phyloP scores from a whole-genome alignment of 2,329 filamentous ascomycete species.

The Xylariaceae sp. region DNA sequence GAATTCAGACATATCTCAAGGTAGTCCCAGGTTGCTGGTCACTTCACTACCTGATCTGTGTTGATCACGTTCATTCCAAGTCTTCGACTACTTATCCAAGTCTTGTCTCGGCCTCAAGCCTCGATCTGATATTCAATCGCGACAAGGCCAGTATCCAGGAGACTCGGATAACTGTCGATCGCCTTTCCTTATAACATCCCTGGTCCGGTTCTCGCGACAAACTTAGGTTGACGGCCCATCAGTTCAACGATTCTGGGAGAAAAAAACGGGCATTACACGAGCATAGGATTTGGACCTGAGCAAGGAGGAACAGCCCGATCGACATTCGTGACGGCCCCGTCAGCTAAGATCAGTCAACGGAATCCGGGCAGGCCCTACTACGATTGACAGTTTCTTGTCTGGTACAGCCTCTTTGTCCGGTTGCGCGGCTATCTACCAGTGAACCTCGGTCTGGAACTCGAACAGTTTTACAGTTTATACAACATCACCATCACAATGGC shows the following conservation, averaged over 20 bases:
- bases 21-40: slow-evolving; percentile 20
- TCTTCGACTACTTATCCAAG: slow-evolving; percentile 4
- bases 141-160: slow-evolving; percentile 14
- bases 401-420: no score
- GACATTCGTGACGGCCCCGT: no score
- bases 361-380: background rate
- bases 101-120: slow-evolving; percentile 16
- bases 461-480: no score
- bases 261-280: no score
- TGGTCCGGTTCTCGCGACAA: no score
- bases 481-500: slow-evolving; percentile 16
- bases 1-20: slow-evolving; percentile 14
- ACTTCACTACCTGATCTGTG: slow-evolving; percentile 26
- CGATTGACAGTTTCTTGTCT: background rate
- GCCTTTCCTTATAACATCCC: no score
- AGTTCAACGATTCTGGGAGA: slow-evolving; percentile 1
- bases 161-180: slow-evolving; percentile 14
- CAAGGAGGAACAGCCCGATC: background rate
- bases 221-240: background rate
- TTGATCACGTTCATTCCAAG: slow-evolving; percentile 30
- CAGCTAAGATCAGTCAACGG: background rate
- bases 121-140: slow-evolving; percentile 15
- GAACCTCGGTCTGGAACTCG: no score
- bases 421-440: no score
- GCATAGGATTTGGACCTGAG: background rate